These are phyloP conservation scores for Mychonastes homosphaera DNA, from an alignment of 139 green algal species.

Conservation along the genomic window DNA sequence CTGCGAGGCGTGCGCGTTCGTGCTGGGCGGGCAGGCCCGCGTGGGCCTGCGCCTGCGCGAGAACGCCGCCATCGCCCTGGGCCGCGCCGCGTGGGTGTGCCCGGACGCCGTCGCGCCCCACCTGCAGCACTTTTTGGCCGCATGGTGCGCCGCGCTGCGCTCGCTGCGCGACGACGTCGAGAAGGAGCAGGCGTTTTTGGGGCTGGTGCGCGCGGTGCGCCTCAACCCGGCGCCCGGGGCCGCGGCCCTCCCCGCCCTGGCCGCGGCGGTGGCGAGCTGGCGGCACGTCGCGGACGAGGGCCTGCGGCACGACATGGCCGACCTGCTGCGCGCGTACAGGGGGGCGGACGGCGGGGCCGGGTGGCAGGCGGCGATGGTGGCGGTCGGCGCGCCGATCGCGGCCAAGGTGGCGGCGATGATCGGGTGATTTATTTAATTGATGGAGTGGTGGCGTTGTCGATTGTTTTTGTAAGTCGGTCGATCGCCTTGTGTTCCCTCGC, in stretches of 20 bases:
- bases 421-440: too few relatives aligned
- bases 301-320: constrained; percentile 39
- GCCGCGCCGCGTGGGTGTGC: constrained; percentile 57
- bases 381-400: too few relatives aligned
- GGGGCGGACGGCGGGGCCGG: too few relatives aligned
- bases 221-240: constrained; percentile 53
- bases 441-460: too few relatives aligned
- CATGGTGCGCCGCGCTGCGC: constrained; percentile 73
- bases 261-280: constrained; percentile 56
- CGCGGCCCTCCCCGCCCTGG: constrained; percentile 35
- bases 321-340: constrained; percentile 44
- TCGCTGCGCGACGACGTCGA: constrained; percentile 81
- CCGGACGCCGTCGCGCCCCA: constrained; percentile 62
- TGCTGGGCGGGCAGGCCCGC: constrained; percentile 16
- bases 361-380: too few relatives aligned
- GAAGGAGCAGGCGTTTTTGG: constrained; percentile 86
- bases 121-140: constrained; percentile 55
- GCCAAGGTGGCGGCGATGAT: too few relatives aligned
- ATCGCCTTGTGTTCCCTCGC: too few relatives aligned
- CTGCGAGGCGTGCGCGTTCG: constrained; percentile 6
- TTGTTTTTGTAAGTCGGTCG: too few relatives aligned
- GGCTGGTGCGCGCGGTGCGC: constrained; percentile 58
- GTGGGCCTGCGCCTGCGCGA: constrained; percentile 71
- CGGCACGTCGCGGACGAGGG: constrained; percentile 34
- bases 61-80: constrained; percentile 87